phyloP scores from a whole-genome alignment of 495 filamentous ascomycete genomes.

The Penicillium tannophilum region DNA sequence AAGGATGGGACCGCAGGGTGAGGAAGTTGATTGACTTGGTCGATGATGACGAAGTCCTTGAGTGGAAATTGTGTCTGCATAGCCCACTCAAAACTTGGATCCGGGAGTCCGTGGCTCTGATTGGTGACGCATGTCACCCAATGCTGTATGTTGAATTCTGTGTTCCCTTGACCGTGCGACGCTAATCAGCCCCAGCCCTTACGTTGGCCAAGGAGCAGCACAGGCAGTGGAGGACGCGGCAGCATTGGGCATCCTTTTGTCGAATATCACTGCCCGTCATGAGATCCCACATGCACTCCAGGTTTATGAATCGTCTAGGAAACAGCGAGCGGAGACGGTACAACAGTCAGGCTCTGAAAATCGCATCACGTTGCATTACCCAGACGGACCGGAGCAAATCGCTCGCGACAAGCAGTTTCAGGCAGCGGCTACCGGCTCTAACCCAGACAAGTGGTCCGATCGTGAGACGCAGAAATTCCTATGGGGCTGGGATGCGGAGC shows the following conservation, averaged over 20 bases:
- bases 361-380: constrained; percentile 54
- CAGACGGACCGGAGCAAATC: constrained; percentile 54
- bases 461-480: constrained; percentile 47
- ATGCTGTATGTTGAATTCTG: constrained; percentile 47
- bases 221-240: constrained; percentile 58
- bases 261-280: constrained; percentile 35
- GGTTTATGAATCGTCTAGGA: constrained; percentile 52
- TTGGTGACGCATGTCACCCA: constrained; percentile 72
- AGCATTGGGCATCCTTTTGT: constrained; percentile 51
- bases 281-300: constrained; percentile 47
- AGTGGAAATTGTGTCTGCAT: constrained; percentile 67
- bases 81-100: constrained; percentile 58
- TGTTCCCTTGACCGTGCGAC: neutral
- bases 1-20: constrained; percentile 39
- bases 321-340: constrained; percentile 50
- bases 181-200: constrained; percentile 32
- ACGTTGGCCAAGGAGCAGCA: constrained; percentile 55
- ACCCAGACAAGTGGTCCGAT: constrained; percentile 54
- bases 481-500: constrained; percentile 52
- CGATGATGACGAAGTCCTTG: constrained; percentile 56
- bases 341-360: constrained; percentile 54
- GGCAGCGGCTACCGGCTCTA: constrained; percentile 36
- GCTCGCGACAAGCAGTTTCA: constrained; percentile 52
- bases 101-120: constrained; percentile 57
- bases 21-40: constrained; percentile 41